phyloP scores from a whole-genome alignment of 306 rosid genomes.

The Canavalia gladiata region DNA sequence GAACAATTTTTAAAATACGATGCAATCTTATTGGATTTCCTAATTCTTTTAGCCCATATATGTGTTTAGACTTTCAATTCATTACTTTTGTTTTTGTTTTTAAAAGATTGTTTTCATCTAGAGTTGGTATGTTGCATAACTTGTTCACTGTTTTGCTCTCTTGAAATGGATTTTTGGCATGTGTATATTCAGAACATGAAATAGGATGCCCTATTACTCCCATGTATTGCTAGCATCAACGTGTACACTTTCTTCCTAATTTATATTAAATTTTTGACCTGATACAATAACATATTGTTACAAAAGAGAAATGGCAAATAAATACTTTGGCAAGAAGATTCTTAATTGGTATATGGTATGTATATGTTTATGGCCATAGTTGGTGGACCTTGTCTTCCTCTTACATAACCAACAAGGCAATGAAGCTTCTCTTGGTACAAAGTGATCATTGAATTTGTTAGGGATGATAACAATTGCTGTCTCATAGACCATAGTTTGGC shows the following conservation, averaged over 20 bases:
- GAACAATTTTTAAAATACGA: neutral
- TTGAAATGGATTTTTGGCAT: neutral
- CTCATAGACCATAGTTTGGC: neutral
- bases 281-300: neutral
- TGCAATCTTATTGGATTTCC: neutral
- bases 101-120: neutral
- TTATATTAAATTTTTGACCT: neutral
- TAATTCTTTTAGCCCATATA: too few species aligned
- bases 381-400: constrained; percentile 3
- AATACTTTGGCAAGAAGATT: neutral
- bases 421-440: constrained; percentile 37
- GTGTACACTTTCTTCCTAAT: neutral
- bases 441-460: constrained; percentile 1
- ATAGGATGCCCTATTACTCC: too few species aligned
- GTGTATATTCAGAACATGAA: neutral
- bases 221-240: too few species aligned
- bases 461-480: neutral
- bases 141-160: too few species aligned
- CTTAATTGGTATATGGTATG: neutral
- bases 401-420: neutral
- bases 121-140: neutral
- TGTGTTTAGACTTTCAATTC: neutral
- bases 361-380: neutral
- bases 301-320: neutral
- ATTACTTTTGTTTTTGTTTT: neutral